phyloP scores from a whole-genome alignment of 345 rosid genomes.

The Eucalyptus camaldulensis region DNA sequence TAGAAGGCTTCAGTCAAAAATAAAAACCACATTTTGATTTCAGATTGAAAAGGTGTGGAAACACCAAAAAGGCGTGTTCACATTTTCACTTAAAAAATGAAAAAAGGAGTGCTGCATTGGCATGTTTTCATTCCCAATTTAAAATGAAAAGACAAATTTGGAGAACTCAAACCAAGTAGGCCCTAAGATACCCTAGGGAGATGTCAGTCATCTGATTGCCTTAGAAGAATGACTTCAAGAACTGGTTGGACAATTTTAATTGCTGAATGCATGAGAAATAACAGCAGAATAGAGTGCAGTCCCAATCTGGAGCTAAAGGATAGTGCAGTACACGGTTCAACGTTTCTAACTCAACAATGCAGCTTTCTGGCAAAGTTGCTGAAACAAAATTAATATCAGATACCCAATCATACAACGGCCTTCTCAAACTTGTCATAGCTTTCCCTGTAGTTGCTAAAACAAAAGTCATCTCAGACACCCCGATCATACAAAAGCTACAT shows the following conservation, averaged over 20 bases:
- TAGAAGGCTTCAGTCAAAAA: not conserved
- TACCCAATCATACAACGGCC: not conserved
- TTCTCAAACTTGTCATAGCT: not conserved
- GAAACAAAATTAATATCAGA: not conserved
- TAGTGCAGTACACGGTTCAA: not conserved
- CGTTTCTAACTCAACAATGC: not conserved
- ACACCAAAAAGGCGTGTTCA: not conserved
- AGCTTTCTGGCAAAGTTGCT: not conserved
- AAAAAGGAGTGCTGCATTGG: not conserved
- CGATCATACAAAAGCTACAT: not conserved
- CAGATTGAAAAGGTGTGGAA: not conserved
- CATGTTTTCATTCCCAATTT: not conserved
- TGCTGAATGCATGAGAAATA: not conserved
- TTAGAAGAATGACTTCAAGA: not conserved
- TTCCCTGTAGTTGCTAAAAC: not conserved
- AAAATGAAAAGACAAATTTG: not conserved
- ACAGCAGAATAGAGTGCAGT: not conserved
- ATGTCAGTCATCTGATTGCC: not conserved
- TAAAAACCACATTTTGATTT: not conserved
- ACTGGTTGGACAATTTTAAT: not conserved
- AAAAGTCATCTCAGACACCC: not conserved
- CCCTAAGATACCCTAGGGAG: not conserved
- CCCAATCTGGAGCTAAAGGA: not conserved
- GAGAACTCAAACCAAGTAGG: not conserved
- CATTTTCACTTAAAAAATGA: not conserved